Conservation (phyloP, 225 moss, liverwort and hornwort species). For the Bryoerythrophyllum caledonicum region DNA sequence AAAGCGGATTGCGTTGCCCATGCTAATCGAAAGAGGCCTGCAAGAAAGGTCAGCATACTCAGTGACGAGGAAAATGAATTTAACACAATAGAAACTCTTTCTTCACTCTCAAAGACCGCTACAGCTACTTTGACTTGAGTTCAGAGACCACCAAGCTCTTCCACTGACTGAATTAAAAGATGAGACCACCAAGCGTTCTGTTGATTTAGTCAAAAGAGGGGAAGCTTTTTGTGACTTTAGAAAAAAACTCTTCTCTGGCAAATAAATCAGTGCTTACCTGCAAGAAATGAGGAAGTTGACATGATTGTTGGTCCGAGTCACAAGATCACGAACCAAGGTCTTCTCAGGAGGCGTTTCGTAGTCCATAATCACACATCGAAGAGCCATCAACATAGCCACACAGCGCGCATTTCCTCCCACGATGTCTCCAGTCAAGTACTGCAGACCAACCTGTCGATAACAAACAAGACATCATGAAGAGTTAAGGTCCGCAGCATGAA, state of each 20-base stretch:
- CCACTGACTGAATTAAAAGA: no score
- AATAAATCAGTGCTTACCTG: conserved; percentile 32
- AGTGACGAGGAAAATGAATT: neutral
- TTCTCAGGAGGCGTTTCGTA: conserved; percentile 87
- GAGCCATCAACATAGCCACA: conserved; percentile 86
- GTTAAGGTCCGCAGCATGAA: neutral
- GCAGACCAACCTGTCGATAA: conserved; percentile 68
- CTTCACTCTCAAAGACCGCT: neutral
- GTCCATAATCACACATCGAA: conserved; percentile 82
- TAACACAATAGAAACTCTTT: neutral
- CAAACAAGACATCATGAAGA: neutral
- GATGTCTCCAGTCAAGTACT: conserved; percentile 84
- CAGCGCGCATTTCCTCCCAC: conserved; percentile 94
- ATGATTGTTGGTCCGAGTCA: conserved; percentile 83
- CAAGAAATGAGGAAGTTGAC: conserved; percentile 92
- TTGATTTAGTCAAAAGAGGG: no score
- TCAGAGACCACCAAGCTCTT: no score
- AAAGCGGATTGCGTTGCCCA: conserved; percentile 97
- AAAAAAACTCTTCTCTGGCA: neutral
- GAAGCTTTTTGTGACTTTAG: no score
- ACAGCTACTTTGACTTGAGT: no score
- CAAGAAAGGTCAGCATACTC: conserved; percentile 9
- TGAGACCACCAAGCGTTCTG: no score
- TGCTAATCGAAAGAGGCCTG: conserved; percentile 93
- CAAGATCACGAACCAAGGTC: conserved; percentile 75